phyloP scores from a whole-genome alignment of 495 filamentous ascomycete genomes.

The Daldinia loculata region DNA sequence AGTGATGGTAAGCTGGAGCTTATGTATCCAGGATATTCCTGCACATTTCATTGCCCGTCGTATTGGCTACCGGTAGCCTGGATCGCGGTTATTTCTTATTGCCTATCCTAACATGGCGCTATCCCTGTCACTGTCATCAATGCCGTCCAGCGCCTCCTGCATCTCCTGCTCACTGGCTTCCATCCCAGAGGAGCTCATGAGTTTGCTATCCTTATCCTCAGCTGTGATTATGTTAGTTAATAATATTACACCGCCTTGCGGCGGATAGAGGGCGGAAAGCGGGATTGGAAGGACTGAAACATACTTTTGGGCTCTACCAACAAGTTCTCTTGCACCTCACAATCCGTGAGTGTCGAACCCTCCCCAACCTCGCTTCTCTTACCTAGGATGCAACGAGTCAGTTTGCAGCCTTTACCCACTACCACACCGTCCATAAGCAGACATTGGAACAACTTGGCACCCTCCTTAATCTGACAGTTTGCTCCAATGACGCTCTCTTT shows the following conservation, averaged over 20 bases:
- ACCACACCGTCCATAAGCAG: conserved; percentile 90
- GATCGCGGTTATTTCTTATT: conserved; percentile 27
- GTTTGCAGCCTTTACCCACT: conserved; percentile 75
- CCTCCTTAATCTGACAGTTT: conserved; percentile 81
- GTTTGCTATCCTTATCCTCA: conserved; percentile 84
- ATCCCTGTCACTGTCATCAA: conserved; percentile 43
- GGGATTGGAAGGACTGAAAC: conserved; percentile 41
- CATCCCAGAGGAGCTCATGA: conserved; percentile 83
- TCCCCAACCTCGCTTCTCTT: conserved; percentile 77
- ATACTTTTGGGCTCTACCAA: conserved; percentile 81
- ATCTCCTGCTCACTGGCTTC: conserved; percentile 67
- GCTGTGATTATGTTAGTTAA: conserved; percentile 49
- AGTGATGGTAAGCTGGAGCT: conserved; percentile 14
- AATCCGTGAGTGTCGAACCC: conserved; percentile 79
- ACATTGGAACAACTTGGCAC: conserved; percentile 81
- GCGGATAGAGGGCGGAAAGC: too few relatives aligned
- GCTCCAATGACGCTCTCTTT: conserved; percentile 89
- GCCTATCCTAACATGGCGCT: conserved; percentile 24
- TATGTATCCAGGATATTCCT: conserved; percentile 14
- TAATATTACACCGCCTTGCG: conserved; percentile 31
- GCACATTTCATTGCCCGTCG: neutral
- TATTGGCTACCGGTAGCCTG: conserved; percentile 28
- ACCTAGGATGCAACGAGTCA: conserved; percentile 86
- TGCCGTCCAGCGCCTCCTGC: conserved; percentile 49
- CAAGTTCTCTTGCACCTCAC: conserved; percentile 87